phyloP scores from a whole-genome alignment of 1,284 basidiomycete genomes.

The Papiliotrema fonsecae region DNA sequence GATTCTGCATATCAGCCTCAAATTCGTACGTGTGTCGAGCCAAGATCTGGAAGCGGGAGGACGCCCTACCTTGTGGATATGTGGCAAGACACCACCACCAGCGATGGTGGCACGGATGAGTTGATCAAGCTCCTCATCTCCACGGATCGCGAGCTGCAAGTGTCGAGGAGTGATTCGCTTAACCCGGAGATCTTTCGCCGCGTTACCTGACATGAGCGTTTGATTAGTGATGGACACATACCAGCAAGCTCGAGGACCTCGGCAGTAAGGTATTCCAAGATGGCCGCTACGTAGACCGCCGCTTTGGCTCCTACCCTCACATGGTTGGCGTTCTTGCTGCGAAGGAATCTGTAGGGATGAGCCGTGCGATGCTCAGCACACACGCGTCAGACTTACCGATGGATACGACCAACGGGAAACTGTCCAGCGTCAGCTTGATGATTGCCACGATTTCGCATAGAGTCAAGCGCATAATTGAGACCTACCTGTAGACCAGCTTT shows the following conservation, averaged over 20 bases:
- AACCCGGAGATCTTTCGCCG: constrained; percentile 90
- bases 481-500: constrained; percentile 78
- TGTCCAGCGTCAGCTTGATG: constrained; percentile 11
- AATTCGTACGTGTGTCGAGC: too few species aligned
- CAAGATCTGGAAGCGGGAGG: neutral
- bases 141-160: constrained; percentile 66
- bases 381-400: constrained; percentile 25
- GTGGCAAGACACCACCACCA: constrained; percentile 87
- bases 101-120: constrained; percentile 56
- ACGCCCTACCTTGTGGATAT: constrained; percentile 78
- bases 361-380: constrained; percentile 1
- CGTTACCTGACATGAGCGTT: constrained; percentile 63
- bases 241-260: constrained; percentile 51
- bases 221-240: constrained; percentile 17
- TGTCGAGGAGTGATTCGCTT: constrained; percentile 94
- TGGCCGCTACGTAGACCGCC: constrained; percentile 49
- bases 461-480: too few species aligned
- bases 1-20: neutral
- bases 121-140: constrained; percentile 67
- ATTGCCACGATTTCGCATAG: neutral
- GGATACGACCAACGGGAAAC: constrained; percentile 47
- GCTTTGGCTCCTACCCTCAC: constrained; percentile 54
- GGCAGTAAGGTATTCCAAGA: constrained; percentile 50
- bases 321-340: constrained; percentile 87
- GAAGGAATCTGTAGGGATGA: constrained; percentile 66